Evolutionary conservation across 2,329 filamentous ascomycete species (phyloP).

Genomic region (Paecilomyces dactylethromorphus): DNA sequence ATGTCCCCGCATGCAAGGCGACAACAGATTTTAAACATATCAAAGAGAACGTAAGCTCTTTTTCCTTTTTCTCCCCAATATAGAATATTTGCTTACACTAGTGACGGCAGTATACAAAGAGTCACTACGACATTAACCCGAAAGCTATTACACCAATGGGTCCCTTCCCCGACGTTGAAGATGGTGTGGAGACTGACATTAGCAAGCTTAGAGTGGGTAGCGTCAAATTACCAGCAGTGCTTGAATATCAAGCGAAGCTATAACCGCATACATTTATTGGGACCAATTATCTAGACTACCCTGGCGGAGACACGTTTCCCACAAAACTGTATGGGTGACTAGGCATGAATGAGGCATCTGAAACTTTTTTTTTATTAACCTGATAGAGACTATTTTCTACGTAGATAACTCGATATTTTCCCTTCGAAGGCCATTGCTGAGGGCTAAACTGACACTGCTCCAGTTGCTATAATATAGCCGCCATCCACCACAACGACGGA

Average conservation of each 20-base stretch:
- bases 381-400: neutral
- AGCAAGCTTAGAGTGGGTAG: slow-evolving; percentile 40
- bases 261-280: neutral
- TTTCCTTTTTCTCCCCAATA: neutral
- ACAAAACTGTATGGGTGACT: no score
- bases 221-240: slow-evolving; percentile 24
- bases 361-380: neutral
- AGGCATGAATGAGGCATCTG: no score
- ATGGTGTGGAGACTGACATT: slow-evolving; percentile 45
- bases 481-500: slow-evolving; percentile 49
- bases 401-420: neutral
- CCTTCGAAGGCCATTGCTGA: neutral
- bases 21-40: slow-evolving; percentile 62
- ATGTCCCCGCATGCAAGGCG: slow-evolving; percentile 47
- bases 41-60: slow-evolving; percentile 52
- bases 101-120: slow-evolving; percentile 49
- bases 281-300: neutral
- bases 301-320: neutral
- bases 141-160: slow-evolving; percentile 57
- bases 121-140: slow-evolving; percentile 54
- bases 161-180: slow-evolving; percentile 53
- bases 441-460: slow-evolving; percentile 4
- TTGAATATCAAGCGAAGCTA: slow-evolving; percentile 22
- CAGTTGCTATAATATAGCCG: slow-evolving; percentile 39
- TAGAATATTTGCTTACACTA: neutral